Evolutionary conservation across 257 asterid species (phyloP), one percentile per base, ranked within the genome.

Genomic region (Solanum sitiens): DNA sequence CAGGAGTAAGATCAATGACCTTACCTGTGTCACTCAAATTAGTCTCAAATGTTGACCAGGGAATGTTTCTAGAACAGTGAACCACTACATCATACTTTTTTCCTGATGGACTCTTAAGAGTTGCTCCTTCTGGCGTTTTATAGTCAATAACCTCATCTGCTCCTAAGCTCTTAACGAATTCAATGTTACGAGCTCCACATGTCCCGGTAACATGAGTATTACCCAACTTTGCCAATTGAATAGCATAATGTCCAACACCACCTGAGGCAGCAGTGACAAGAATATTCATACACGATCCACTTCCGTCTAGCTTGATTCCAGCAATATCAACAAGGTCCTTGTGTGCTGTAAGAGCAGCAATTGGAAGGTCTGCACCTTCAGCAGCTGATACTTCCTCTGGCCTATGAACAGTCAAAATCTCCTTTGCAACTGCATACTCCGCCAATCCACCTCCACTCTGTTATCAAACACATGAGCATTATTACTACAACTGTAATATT

Each of bases 141-240:
- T 93, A 94, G 88, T 94, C 97, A 71, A 95, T 93, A 23, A 94
- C 96, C 88, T 94, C 98, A 15, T 95, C 97, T 5, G 95, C 97
- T 50, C 97, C 98, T 33, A 94, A 93, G 87, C 91, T 93, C 85
- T 89, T 93, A 11, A 95, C 93, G 0, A 95, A 74, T 53, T 93
- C 94, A 6, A 92, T 0, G 86, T 95, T 93, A 8, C 96, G 93
- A 18, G 94, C 94, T 27, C 97, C 98, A 61, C 97, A 95, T 0
- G 97, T 94, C 18, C 94, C 98, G 1, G 95, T 92, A 35, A 95
- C 94, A 7, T 95, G 96, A 6, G 92, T 56, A 56, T 95, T 95
- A 14, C 93, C 95, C 15, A 93, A 91, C 89, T 95, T 95, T 20
- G 98, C 98, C 5, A 95, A 92, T 59, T 95, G 98, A 56, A 95